phyloP scores from a whole-genome alignment of 2,329 filamentous ascomycete genomes.

The Colletotrichum brevisporum region DNA sequence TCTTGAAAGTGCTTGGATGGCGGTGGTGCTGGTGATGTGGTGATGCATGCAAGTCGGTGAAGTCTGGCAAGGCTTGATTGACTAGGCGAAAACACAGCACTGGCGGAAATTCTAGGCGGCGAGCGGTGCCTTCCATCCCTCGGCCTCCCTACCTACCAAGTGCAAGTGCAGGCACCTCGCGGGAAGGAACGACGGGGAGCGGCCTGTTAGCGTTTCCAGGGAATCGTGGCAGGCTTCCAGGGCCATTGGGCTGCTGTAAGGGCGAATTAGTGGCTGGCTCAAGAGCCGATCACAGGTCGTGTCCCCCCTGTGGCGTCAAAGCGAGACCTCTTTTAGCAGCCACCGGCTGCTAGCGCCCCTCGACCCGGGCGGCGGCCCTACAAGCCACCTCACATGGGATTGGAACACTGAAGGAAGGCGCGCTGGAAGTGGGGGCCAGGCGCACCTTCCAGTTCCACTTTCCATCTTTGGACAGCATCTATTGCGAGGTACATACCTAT shows the following conservation, averaged over 20 bases:
- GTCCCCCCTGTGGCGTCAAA: neutral
- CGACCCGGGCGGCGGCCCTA: neutral
- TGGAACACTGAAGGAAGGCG: neutral
- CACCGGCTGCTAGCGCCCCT: constrained; percentile 9
- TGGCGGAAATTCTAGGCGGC: too few relatives aligned
- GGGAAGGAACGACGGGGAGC: neutral
- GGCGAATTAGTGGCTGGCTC: constrained; percentile 4
- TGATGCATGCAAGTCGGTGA: constrained; percentile 10
- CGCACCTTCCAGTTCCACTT: neutral
- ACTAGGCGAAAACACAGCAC: too few relatives aligned
- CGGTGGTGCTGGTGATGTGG: constrained; percentile 2
- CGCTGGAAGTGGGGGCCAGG: neutral
- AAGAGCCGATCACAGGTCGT: neutral
- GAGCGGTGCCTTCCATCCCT: too few relatives aligned
- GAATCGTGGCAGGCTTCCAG: neutral
- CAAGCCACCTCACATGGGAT: neutral
- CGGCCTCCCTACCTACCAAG: too few relatives aligned
- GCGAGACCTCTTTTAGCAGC: neutral
- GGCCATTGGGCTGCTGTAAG: constrained; percentile 18
- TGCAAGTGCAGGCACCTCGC: neutral
- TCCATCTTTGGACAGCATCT: too few relatives aligned
- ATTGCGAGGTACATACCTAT: too few relatives aligned
- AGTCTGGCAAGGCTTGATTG: neutral
- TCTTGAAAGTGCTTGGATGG: neutral
- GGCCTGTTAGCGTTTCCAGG: constrained; percentile 20